Evolutionary conservation across 768 basidiomycete species (phyloP), one percentile per base, ranked within the genome.

Genomic region (Coprinopsis cinerea): DNA sequence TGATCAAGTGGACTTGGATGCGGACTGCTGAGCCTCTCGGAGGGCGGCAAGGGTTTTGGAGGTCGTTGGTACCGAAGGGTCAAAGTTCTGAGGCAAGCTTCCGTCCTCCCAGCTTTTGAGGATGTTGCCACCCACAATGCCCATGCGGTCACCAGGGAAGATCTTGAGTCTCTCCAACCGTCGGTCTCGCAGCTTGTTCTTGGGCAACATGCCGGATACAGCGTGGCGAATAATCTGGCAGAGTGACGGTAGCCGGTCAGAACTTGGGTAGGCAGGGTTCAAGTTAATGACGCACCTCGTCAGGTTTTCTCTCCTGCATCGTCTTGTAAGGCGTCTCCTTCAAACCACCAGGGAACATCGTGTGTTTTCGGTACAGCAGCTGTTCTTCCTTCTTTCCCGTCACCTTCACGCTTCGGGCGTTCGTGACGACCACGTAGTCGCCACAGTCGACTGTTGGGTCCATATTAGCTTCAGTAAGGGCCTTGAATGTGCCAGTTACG

Each of bases 201-300:
- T 99, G 27, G 95, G 96, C 48, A 99, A 75, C 96, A 99, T 99
- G 59, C 95, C 92, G 10, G 95, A 88, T 3, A 99, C 96, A 2
- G 96, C 96, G 56, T 91, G 82, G 11, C 92, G 83, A 51, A 99
- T 92, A 57, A 98, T 90, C 96, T 99, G n/a, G n/a, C n/a, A 62
- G 14, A 49, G 35, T 9, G 27, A 27, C 30, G n/a, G n/a, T 34
- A n/a, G 9, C 30, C 9, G 30, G 30, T 34, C 41, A 25, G 41
- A 39, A 39, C 36, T 23, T 41, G 23, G 45, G 28, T n/a, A 26
- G 47, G 24, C 25, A 48, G 32, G 25, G 2, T 18, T 34, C 26
- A 51, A 41, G 32, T 39, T 24, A 17, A 36, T n/a, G 6, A 69
- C 83, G 60, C 57, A 93, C 94, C 75, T 94, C 85, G 55, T 96